These are phyloP conservation scores for Saccharomyces paradoxus DNA, from an alignment of 805 yeast genomes.

Conservation along the genomic window DNA sequence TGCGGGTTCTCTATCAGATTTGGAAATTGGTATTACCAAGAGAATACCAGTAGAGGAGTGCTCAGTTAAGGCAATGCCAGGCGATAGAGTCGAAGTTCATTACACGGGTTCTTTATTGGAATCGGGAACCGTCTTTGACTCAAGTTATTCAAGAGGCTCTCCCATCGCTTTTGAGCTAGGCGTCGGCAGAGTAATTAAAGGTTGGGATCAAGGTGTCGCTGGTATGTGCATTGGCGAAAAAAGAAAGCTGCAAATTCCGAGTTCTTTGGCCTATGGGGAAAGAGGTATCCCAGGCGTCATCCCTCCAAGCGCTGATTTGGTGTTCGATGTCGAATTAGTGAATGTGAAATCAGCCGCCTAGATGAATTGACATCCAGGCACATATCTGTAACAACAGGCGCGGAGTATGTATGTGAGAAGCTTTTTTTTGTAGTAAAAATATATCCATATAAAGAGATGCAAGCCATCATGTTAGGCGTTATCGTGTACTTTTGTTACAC, in stretches of 20 bases:
- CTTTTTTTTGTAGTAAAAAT: no score
- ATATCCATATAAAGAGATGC: neutral
- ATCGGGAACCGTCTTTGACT: constrained; percentile 68
- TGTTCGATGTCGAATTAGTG: constrained; percentile 28
- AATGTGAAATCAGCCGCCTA: constrained; percentile 3
- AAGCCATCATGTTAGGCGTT: no score
- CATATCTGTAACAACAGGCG: neutral
- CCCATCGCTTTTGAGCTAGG: constrained; percentile 76
- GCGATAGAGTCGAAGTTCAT: constrained; percentile 69
- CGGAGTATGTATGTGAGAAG: neutral
- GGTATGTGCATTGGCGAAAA: constrained; percentile 87
- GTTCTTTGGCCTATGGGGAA: constrained; percentile 68
- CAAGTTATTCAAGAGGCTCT: constrained; percentile 51
- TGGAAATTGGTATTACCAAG: constrained; percentile 38
- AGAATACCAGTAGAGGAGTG: constrained; percentile 48
- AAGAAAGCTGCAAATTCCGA: constrained; percentile 72
- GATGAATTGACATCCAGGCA: neutral
- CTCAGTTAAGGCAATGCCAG: constrained; percentile 45
- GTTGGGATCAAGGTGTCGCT: constrained; percentile 83
- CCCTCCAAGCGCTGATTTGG: constrained; percentile 69
- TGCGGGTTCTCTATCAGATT: constrained; percentile 23
- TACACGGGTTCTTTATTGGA: constrained; percentile 59
- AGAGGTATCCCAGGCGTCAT: constrained; percentile 69
- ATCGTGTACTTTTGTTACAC: no score
- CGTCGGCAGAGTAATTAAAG: constrained; percentile 68